phyloP scores from a whole-genome alignment of 140 eudicot genomes.

The Stevia rebaudiana region DNA sequence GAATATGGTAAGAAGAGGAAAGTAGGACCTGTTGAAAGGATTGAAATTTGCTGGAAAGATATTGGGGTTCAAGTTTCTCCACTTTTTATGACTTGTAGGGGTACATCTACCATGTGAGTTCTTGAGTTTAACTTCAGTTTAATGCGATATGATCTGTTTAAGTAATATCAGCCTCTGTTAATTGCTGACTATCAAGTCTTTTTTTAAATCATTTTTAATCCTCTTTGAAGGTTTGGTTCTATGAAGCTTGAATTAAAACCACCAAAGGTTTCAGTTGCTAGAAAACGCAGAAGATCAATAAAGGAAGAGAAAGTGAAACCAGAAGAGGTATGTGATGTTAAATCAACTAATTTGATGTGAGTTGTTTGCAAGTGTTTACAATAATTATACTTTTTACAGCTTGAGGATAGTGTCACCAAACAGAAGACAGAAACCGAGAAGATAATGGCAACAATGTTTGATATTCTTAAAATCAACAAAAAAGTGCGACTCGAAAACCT shows the following conservation, averaged over 20 bases:
- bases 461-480: conserved; percentile 40
- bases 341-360: not conserved
- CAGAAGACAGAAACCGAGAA: conserved; percentile 54
- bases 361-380: not conserved
- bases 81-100: conserved; percentile 33
- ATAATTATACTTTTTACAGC: conserved; percentile 28
- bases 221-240: conserved; percentile 55
- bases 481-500: conserved; percentile 45
- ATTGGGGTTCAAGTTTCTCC: conserved; percentile 49
- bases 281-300: conserved; percentile 18
- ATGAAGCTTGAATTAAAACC: conserved; percentile 37
- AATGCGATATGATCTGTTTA: not conserved
- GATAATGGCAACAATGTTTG: conserved; percentile 56
- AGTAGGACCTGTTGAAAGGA: conserved; percentile 5
- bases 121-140: not conserved
- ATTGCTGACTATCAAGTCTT: not conserved
- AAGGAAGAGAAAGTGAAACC: conserved; percentile 35
- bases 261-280: conserved; percentile 24
- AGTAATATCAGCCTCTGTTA: not conserved
- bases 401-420: conserved; percentile 27
- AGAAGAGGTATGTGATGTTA: conserved; percentile 48
- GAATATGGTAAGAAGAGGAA: conserved; percentile 29
- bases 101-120: conserved; percentile 51
- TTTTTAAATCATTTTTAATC: not conserved
- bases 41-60: conserved; percentile 42